Base-by-base conservation (phyloP, 2,329 filamentous ascomycete species). In the Arthroderma sp. region DNA sequence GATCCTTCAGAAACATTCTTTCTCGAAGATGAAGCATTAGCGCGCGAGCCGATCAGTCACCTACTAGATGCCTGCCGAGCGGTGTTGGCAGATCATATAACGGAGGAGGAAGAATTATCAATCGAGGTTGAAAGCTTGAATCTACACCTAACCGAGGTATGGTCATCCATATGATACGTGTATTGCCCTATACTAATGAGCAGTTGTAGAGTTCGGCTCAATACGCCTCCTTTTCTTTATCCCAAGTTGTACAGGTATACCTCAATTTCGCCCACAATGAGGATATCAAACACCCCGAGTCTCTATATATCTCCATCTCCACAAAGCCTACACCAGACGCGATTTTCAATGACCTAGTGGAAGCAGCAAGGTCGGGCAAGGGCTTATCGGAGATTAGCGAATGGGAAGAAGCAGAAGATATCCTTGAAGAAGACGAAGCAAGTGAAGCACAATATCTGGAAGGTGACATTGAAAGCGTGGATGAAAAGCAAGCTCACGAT, bases 231-330 rank as follows among this genome's bases (percentile, higher is more conserved):
- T 61, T 73, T 49, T 71, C 72, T 40, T 63, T 82, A 42, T 63
- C 70, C 38, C 69, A 79, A 46, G 64, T 84, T 38, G 60, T 82
- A 47, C 68, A 75, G 43, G 57, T 81, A 38, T 80, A 80, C 53
- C 60, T 78, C 47, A 65, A 68, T 10, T 62, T 84, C 38, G 70
- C 74, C 50, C 67, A 67, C 30, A 78, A 82, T 54, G 78, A 81
- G 55, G 74, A 70, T 27, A 59, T 67, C 36, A 62, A 69, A 43
- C 59, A 68, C 22, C 69, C 71, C 2, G 68, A 73, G 30, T 72
- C 76, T 10, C 65, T 81, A n/a, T 75, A 77, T 52, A 63, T 82
- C 45, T 68, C 67, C 6, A 63, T 83, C 42, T 66, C 64, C 43
- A 71, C 69, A 15, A 75, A 72, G 53, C 62, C 70, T 36, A 73